A percentile compares a stretch with the other conserved stretches of the same genome.
These are phyloP conservation scores for Ogataea hybrid DNA, from an alignment of 1,139 yeast species.

Conservation along the genomic window DNA sequence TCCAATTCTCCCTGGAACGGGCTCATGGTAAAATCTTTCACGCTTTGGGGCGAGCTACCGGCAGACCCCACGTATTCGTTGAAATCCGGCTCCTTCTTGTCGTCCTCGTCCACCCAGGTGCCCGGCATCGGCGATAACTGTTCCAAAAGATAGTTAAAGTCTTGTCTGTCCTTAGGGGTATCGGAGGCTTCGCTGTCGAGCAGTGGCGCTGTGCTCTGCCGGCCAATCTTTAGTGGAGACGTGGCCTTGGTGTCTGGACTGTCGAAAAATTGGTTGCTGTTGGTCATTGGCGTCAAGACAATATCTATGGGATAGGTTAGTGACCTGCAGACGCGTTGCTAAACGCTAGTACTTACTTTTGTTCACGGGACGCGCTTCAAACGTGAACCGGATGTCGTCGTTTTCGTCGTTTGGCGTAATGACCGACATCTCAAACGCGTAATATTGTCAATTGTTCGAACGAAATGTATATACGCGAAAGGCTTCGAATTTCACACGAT, in stretches of 20 bases:
- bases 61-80: slow-evolving; percentile 13
- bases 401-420: slow-evolving; percentile 1
- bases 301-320: slow-evolving; percentile 4
- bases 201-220: not conserved
- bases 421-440: slow-evolving; percentile 7
- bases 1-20: slow-evolving; percentile 18
- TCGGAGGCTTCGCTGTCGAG: not conserved
- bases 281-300: slow-evolving; percentile 15
- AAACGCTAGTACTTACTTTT: slow-evolving; percentile 1
- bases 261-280: slow-evolving; percentile 3
- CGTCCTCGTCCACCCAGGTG: slow-evolving; percentile 24
- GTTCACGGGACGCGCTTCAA: slow-evolving; percentile 12
- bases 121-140: slow-evolving; percentile 29
- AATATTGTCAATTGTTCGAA: not conserved
- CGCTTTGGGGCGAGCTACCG: slow-evolving; percentile 18
- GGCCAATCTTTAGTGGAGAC: slow-evolving; percentile 24
- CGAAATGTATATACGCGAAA: not conserved
- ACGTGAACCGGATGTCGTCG: slow-evolving; percentile 18
- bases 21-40: slow-evolving; percentile 7
- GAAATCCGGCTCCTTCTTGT: slow-evolving; percentile 9
- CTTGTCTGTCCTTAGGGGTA: slow-evolving; percentile 20
- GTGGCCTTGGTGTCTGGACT: slow-evolving; percentile 25
- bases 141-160: slow-evolving; percentile 26
- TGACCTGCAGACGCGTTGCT: slow-evolving; percentile 8
- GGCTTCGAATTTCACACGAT: not conserved